phyloP scores from a whole-genome alignment of 2,329 filamentous ascomycete genomes.

The Fusarium falciforme region DNA sequence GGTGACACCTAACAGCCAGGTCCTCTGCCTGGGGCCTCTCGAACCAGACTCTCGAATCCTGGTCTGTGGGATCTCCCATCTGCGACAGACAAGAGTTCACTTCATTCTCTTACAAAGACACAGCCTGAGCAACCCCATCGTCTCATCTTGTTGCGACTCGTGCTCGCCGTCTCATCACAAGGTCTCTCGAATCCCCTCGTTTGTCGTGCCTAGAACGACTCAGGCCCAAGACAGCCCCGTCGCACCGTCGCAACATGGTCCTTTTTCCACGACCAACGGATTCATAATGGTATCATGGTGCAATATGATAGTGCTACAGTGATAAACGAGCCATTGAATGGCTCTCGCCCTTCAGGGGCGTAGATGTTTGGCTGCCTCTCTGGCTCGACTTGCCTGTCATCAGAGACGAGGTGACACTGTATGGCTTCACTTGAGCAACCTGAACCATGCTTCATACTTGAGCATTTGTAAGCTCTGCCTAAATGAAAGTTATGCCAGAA shows the following conservation, averaged over 20 bases:
- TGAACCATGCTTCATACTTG: background rate
- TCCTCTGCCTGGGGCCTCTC: background rate
- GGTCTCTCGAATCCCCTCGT: constrained; percentile 6
- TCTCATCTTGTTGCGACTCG: constrained; percentile 5
- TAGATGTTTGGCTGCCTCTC: background rate
- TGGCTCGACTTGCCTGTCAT: background rate
- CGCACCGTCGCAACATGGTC: constrained; percentile 7
- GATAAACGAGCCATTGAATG: background rate
- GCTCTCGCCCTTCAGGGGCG: background rate
- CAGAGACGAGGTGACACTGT: background rate
- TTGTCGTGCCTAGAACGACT: constrained; percentile 1
- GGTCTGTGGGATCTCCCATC: background rate
- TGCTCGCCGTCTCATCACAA: background rate
- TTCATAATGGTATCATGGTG: background rate
- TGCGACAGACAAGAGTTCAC: background rate
- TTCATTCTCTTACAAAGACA: background rate
- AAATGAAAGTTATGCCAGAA: background rate
- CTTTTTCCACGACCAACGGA: background rate
- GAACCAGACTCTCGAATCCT: background rate
- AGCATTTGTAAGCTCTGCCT: background rate
- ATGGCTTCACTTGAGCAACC: background rate
- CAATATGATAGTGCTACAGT: constrained; percentile 4
- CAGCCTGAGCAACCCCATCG: constrained; percentile 11
- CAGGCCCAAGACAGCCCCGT: constrained; percentile 14
- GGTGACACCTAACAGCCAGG: background rate